Percentiles rank a stretch among this genome's conserved stretches.
phyloP scores from a whole-genome alignment of 208 protist genomes.

The Acanthamoeba royreba region DNA sequence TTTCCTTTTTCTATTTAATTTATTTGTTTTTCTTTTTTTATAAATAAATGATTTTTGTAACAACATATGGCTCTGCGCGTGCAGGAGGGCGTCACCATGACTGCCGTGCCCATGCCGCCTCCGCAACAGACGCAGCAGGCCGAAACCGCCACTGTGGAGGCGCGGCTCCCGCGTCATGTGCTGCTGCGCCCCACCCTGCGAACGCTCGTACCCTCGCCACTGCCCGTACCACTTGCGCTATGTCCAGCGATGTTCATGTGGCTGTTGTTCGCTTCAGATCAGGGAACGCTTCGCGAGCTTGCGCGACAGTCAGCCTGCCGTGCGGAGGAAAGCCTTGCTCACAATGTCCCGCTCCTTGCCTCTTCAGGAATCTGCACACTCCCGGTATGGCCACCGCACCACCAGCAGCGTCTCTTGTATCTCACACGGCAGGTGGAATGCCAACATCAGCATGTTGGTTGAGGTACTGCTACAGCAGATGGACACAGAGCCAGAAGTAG shows the following conservation, averaged over 20 bases:
- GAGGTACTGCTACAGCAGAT: neutral
- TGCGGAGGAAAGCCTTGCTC: neutral
- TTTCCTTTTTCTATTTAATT: too few relatives aligned
- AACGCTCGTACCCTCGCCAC: neutral
- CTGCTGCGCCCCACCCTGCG: neutral
- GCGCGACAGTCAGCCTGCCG: neutral
- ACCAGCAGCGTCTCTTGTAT: neutral
- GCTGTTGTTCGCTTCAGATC: too few relatives aligned
- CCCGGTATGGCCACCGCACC: neutral
- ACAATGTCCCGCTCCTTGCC: neutral
- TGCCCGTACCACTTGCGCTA: too few relatives aligned
- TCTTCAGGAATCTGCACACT: neutral
- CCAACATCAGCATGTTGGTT: neutral
- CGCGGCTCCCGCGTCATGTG: neutral
- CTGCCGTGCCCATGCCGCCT: neutral
- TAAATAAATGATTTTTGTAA: neutral
- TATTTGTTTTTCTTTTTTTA: too few relatives aligned
- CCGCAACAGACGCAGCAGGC: neutral
- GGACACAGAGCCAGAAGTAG: neutral
- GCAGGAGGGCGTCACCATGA: neutral
- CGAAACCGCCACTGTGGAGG: neutral
- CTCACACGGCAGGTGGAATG: neutral
- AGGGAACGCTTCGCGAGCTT: neutral
- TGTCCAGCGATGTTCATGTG: too few relatives aligned
- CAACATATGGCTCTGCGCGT: neutral